These are phyloP conservation scores for Naegleria fowleri DNA, from an alignment of 208 protist genomes.

Conservation along the genomic window DNA sequence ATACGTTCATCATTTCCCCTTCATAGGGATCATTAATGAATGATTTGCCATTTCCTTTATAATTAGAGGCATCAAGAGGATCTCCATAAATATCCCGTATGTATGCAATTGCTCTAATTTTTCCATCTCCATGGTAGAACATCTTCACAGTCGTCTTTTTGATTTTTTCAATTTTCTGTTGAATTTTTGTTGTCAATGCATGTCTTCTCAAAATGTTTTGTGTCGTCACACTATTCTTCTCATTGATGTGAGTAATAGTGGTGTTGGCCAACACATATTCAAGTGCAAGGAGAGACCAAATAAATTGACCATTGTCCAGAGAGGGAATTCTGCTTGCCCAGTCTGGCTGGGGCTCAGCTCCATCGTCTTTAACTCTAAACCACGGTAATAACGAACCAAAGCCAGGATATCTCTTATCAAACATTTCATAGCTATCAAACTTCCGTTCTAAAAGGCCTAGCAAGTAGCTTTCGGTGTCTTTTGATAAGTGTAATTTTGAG, in stretches of 20 bases:
- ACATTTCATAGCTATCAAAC: conserved; percentile 45
- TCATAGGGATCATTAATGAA: conserved; percentile 50
- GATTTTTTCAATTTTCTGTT: conserved; percentile 28
- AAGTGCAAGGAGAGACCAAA: conserved; percentile 37
- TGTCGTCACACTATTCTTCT: no score
- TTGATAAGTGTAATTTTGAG: background rate
- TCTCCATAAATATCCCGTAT: conserved; percentile 38
- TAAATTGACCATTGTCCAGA: conserved; percentile 51
- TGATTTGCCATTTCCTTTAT: conserved; percentile 29
- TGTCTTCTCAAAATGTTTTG: background rate
- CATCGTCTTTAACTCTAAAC: conserved; percentile 40
- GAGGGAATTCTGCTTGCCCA: conserved; percentile 39
- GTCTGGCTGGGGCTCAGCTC: conserved; percentile 29
- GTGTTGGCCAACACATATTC: background rate
- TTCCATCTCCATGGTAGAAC: conserved; percentile 41
- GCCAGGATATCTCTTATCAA: conserved; percentile 38
- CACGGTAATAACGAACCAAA: conserved; percentile 48
- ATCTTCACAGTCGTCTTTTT: conserved; percentile 31
- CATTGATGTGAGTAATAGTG: no score
- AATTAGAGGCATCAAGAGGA: conserved; percentile 32
- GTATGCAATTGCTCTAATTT: conserved; percentile 34
- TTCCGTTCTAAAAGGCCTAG: conserved; percentile 42
- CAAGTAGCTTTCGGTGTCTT: background rate
- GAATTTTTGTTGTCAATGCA: background rate
- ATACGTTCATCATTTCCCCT: conserved; percentile 44